phyloP scores from a whole-genome alignment of 306 rosid species.

The Prunus fruticosa region DNA sequence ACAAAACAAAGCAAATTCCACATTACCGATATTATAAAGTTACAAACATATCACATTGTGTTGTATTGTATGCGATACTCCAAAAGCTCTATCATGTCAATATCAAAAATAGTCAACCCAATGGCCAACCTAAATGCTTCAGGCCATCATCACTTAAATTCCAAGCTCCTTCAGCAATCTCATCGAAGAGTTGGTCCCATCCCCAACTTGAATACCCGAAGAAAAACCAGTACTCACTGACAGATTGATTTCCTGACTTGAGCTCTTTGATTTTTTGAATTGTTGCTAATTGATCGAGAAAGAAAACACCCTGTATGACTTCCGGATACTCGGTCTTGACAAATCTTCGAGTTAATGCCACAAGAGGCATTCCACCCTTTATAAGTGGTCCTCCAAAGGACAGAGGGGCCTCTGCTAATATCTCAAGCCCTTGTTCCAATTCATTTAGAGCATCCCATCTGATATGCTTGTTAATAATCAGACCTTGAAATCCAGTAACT shows the following conservation, averaged over 20 bases:
- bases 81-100: background rate
- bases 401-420: constrained; percentile 56
- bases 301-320: constrained; percentile 70
- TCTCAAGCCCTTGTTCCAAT: constrained; percentile 44
- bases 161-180: constrained; percentile 81
- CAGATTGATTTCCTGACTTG: constrained; percentile 42
- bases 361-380: constrained; percentile 56
- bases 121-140: constrained; percentile 64
- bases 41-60: constrained; percentile 2
- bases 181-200: constrained; percentile 71
- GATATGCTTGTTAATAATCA: constrained; percentile 71
- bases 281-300: constrained; percentile 57
- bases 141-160: constrained; percentile 41
- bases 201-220: constrained; percentile 89
- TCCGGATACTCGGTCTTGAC: constrained; percentile 37
- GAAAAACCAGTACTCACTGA: constrained; percentile 72
- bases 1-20: background rate
- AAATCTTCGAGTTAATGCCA: constrained; percentile 49
- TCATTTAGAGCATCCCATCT: constrained; percentile 59
- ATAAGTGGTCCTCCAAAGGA: constrained; percentile 76
- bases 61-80: background rate
- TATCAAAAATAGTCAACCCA: constrained; percentile 15
- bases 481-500: constrained; percentile 69
- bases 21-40: background rate
- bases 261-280: constrained; percentile 46